phyloP scores from a whole-genome alignment of 805 yeast genomes.

The Hanseniaspora pseudoguilliermondii region DNA sequence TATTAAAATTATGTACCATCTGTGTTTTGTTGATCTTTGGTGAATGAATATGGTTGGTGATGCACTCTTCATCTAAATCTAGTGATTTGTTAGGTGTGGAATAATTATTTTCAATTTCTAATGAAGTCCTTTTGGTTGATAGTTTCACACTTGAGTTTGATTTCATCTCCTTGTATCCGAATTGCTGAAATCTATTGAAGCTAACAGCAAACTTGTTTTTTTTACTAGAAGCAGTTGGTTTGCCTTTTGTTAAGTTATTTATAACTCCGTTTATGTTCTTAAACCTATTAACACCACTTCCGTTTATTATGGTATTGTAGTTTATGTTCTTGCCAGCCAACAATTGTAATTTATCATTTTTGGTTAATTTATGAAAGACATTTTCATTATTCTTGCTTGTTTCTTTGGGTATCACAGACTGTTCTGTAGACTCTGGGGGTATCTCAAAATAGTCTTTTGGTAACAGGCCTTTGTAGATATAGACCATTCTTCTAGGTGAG shows the following conservation, averaged over 20 bases:
- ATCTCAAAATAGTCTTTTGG: slow-evolving; percentile 48
- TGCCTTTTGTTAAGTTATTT: neutral
- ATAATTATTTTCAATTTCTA: neutral
- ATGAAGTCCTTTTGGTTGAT: neutral
- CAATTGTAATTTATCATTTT: neutral
- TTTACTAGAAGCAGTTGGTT: neutral
- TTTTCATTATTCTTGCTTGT: slow-evolving; percentile 11
- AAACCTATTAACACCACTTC: neutral
- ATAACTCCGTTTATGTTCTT: neutral
- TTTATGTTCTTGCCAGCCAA: neutral
- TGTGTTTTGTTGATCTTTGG: neutral
- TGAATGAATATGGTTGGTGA: neutral
- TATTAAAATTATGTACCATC: neutral
- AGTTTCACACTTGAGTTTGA: neutral
- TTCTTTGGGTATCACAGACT: slow-evolving; percentile 21
- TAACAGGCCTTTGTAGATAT: slow-evolving; percentile 67
- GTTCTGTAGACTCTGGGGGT: slow-evolving; percentile 34
- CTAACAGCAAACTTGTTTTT: slow-evolving; percentile 2
- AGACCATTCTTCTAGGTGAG: slow-evolving; percentile 78
- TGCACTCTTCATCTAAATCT: neutral
- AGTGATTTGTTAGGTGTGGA: neutral
- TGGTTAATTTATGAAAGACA: neutral
- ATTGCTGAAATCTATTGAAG: slow-evolving; percentile 6
- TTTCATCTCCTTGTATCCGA: neutral
- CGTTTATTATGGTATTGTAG: neutral